Evolutionary conservation across 2,329 filamentous ascomycete genomes (phyloP).

Genomic region (Fusarium musae): DNA sequence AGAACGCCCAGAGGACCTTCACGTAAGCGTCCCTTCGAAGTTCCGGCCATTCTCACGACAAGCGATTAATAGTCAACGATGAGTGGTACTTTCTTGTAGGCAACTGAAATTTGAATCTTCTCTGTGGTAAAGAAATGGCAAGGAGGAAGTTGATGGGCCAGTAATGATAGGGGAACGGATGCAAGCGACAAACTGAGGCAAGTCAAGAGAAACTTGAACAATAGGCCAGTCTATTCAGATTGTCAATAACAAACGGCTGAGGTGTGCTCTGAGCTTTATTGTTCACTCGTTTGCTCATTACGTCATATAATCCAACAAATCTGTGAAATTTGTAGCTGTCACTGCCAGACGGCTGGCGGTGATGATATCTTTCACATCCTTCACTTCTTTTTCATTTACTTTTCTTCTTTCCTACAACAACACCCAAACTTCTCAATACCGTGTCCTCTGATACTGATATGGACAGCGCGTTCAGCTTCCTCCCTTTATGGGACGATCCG

Average conservation of each 20-base stretch:
- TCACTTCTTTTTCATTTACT: not conserved
- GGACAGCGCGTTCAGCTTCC: slow-evolving; percentile 41
- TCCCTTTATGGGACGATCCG: slow-evolving; percentile 35
- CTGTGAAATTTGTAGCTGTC: not conserved
- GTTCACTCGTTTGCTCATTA: not conserved
- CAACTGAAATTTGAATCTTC: not conserved
- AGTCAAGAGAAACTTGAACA: not conserved
- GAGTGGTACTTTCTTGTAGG: not conserved
- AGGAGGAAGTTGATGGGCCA: not conserved
- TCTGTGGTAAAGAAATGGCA: not conserved
- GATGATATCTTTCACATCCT: not conserved
- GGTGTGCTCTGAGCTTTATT: not conserved
- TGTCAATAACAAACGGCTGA: not conserved
- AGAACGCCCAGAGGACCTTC: not conserved
- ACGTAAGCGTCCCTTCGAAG: not conserved
- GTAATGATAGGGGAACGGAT: not conserved
- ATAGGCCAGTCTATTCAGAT: not conserved
- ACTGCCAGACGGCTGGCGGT: not conserved
- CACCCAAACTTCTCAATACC: not conserved
- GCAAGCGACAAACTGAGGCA: not conserved
- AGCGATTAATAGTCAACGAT: not conserved
- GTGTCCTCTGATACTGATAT: slow-evolving; percentile 5
- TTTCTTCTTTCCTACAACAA: not conserved
- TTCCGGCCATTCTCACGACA: not conserved
- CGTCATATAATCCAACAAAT: not conserved